Evolutionary conservation across 2,329 filamentous ascomycete species (phyloP).

Genomic region (Trichoderma hamatum): DNA sequence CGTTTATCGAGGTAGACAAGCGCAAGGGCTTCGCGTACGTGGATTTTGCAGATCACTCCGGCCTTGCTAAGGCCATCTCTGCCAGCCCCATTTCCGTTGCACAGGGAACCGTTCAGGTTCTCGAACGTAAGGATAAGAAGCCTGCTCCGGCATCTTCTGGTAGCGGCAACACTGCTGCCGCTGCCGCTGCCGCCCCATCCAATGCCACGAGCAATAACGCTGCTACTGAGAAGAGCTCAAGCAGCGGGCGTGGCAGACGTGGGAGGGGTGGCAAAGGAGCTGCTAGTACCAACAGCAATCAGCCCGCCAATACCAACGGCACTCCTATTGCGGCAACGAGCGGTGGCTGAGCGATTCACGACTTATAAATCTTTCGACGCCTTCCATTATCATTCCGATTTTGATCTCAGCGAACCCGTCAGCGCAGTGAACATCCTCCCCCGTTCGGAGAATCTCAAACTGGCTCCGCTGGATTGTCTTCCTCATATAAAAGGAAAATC

Average conservation of each 20-base stretch:
- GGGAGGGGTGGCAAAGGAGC: conserved; percentile 38
- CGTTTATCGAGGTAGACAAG: conserved; percentile 87
- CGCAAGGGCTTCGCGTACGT: conserved; percentile 94
- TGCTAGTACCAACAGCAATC: conserved; percentile 17
- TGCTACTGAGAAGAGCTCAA: conserved; percentile 37
- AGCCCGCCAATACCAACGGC: conserved; percentile 17
- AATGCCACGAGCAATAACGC: conserved; percentile 20
- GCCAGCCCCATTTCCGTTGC: conserved; percentile 82
- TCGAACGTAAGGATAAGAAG: conserved; percentile 74
- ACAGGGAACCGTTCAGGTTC: conserved; percentile 82
- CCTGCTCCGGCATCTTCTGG: conserved; percentile 32
- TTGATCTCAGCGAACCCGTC: background rate
- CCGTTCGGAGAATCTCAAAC: background rate
- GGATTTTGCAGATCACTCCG: conserved; percentile 75
- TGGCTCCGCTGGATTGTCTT: background rate
- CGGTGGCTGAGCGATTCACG: conserved; percentile 26
- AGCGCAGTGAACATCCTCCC: background rate
- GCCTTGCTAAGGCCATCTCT: conserved; percentile 75
- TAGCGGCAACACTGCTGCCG: conserved; percentile 28
- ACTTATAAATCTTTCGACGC: background rate
- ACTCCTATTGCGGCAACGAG: conserved; percentile 23
- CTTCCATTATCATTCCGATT: conserved; percentile 6
- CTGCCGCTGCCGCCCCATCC: conserved; percentile 28
- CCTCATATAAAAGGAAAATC: background rate
- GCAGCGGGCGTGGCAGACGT: conserved; percentile 39